phyloP scores from a whole-genome alignment of 2,329 filamentous ascomycete genomes.

The Nemania bipapillata region DNA sequence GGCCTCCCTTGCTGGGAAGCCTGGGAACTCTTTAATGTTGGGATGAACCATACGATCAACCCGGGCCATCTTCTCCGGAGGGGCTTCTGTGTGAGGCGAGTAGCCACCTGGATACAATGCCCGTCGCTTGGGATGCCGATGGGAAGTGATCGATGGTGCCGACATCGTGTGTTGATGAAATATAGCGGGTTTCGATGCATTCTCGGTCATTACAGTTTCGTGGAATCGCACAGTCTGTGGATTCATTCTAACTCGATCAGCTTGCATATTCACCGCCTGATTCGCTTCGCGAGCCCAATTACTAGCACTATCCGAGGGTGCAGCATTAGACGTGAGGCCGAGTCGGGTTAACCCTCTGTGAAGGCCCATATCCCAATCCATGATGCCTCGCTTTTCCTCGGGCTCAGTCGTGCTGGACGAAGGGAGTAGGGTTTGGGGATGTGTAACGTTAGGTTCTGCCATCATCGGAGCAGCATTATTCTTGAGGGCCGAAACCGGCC shows the following conservation, averaged over 20 bases:
- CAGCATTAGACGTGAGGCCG: conserved; percentile 66
- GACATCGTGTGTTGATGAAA: conserved; percentile 70
- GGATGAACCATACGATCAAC: conserved; percentile 69
- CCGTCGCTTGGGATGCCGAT: conserved; percentile 72
- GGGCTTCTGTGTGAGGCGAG: conserved; percentile 53
- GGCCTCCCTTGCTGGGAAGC: conserved; percentile 59
- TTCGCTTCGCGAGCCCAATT: conserved; percentile 68
- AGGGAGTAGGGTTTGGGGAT: conserved; percentile 53
- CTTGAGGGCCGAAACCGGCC: conserved; percentile 70
- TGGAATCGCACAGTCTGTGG: conserved; percentile 67
- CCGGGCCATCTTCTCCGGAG: conserved; percentile 57
- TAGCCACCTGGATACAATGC: conserved; percentile 75
- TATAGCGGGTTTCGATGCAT: conserved; percentile 43
- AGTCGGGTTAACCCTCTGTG: conserved; percentile 74
- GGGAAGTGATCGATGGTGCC: conserved; percentile 65
- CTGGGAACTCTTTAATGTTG: conserved; percentile 64
- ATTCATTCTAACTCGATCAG: conserved; percentile 61
- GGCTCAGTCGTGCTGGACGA: conserved; percentile 49
- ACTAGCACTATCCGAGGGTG: conserved; percentile 64
- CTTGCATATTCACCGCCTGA: conserved; percentile 65
- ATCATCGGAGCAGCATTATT: conserved; percentile 81
- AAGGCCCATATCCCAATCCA: conserved; percentile 72
- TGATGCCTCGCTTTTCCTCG: conserved; percentile 63
- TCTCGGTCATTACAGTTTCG: conserved; percentile 54
- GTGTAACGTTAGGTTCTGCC: conserved; percentile 66